Evolutionary conservation across 1,284 basidiomycete species (phyloP), one percentile per base, ranked within the genome.

Genomic region (Uromyces viciae-fabae): DNA sequence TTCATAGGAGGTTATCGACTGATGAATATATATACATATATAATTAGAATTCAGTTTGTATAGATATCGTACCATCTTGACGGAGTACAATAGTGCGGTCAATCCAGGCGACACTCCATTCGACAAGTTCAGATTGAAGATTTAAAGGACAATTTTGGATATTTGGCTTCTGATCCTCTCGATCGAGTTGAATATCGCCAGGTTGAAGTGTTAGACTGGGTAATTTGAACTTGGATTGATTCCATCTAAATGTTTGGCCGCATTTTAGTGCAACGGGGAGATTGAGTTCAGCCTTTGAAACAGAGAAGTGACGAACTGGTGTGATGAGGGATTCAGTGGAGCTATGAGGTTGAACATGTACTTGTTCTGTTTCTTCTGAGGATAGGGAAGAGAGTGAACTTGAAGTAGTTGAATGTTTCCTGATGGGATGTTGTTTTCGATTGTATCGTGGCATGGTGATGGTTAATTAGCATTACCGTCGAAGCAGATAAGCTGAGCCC

Each of bases 171-270:
- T 25, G 54, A 19, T 22, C 38, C 40, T n/a, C n/a, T n/a, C n/a
- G n/a, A n/a, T n/a, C n/a, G n/a, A n/a, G n/a, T n/a, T n/a, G n/a
- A n/a, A n/a, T n/a, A n/a, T n/a, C n/a, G n/a, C n/a, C n/a, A n/a
- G n/a, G n/a, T n/a, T n/a, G n/a, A n/a, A n/a, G n/a, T n/a, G n/a
- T 49, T 49, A 11, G 46, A 49, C 22, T 11, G 42, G 43, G 36
- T 52, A 42, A 25, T 66, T 56, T 64, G 60, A 68, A 33, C 40
- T 43, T 28, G 17, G 80, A 56, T 68, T 33, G 58, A n/a, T 81
- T 79, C 85, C 85, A 85, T 9, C 83, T 72, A 81, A 85, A 85
- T 2, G 77, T 74, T 74, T 85, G 85, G 1, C 84, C 85, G 46
- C 69, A 81, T 28, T 69, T 81, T 76, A 84, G 76, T n/a, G 82